Conservation (phyloP, 495 filamentous ascomycete genomes). For the Aspergillus bridgeri region DNA sequence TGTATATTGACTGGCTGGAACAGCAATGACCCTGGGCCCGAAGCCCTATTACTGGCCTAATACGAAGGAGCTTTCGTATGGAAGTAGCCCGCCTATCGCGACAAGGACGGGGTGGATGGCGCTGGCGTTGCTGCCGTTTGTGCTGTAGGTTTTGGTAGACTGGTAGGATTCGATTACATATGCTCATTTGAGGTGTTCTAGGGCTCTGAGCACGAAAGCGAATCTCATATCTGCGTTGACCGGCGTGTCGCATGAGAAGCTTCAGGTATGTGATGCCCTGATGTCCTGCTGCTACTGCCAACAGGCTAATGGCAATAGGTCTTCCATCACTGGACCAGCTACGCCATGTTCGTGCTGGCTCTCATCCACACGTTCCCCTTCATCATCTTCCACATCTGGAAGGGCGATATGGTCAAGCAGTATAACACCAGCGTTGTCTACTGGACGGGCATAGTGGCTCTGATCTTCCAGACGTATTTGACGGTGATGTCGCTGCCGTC, state of each 20-base stretch:
- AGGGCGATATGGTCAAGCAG: conserved; percentile 46
- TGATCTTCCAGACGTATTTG: conserved; percentile 54
- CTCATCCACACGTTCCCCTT: conserved; percentile 58
- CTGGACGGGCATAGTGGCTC: conserved; percentile 53
- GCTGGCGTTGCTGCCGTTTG: conserved; percentile 48
- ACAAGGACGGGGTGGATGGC: conserved; percentile 53
- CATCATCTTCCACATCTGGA: conserved; percentile 48
- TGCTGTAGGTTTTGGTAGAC: conserved; percentile 42
- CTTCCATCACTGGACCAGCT: conserved; percentile 53
- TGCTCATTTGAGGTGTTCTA: conserved; percentile 2
- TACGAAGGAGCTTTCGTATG: conserved; percentile 37
- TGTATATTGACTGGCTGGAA: conserved; percentile 1
- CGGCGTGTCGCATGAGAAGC: conserved; percentile 52
- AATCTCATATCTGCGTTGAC: conserved; percentile 51
- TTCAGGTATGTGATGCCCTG: conserved; percentile 41
- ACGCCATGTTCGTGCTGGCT: conserved; percentile 51
- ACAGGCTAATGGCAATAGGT: conserved; percentile 4
- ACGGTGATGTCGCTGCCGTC: conserved; percentile 48
- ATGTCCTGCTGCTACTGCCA: no score
- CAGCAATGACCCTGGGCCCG: conserved; percentile 48
- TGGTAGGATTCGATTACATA: no score
- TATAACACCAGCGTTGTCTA: conserved; percentile 47
- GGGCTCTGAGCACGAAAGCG: conserved; percentile 27
- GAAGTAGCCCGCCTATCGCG: conserved; percentile 49
- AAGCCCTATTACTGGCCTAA: conserved; percentile 59